These are phyloP conservation scores for Salvia rosmarinus DNA, from an alignment of 257 asterid genomes.

Conservation along the genomic window DNA sequence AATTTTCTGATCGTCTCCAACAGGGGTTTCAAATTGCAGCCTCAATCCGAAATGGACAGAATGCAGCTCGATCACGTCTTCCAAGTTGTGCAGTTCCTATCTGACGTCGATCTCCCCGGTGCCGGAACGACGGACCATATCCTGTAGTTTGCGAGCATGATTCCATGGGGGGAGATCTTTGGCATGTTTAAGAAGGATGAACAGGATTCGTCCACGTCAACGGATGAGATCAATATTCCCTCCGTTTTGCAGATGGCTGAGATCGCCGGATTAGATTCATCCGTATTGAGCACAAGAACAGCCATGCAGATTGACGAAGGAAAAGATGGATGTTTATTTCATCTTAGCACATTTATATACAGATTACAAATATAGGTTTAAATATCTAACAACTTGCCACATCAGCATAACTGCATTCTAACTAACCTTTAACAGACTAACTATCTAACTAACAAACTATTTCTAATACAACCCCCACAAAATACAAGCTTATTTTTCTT, in stretches of 20 bases:
- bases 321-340: too few relatives aligned
- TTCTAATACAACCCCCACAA: too few relatives aligned
- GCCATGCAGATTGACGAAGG: too few relatives aligned
- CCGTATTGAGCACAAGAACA: not conserved
- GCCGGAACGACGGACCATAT: conserved; percentile 19
- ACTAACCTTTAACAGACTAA: too few relatives aligned
- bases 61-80: not conserved
- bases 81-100: not conserved
- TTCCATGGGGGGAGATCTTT: conserved; percentile 25
- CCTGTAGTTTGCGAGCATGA: conserved; percentile 20
- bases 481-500: too few relatives aligned
- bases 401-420: too few relatives aligned
- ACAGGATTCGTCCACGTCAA: conserved; percentile 1
- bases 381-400: too few relatives aligned
- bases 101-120: conserved; percentile 23
- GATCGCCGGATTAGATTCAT: conserved; percentile 34
- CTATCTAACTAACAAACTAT: too few relatives aligned
- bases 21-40: not conserved
- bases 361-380: too few relatives aligned
- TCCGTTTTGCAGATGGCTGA: conserved; percentile 39
- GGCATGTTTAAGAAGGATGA: conserved; percentile 4
- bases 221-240: conserved; percentile 42
- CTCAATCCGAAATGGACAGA: not conserved
- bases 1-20: conserved; percentile 27
- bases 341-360: too few relatives aligned